These are phyloP conservation scores for Didymella glomerata DNA, from an alignment of 2,329 filamentous ascomycete species.

Conservation along the genomic window DNA sequence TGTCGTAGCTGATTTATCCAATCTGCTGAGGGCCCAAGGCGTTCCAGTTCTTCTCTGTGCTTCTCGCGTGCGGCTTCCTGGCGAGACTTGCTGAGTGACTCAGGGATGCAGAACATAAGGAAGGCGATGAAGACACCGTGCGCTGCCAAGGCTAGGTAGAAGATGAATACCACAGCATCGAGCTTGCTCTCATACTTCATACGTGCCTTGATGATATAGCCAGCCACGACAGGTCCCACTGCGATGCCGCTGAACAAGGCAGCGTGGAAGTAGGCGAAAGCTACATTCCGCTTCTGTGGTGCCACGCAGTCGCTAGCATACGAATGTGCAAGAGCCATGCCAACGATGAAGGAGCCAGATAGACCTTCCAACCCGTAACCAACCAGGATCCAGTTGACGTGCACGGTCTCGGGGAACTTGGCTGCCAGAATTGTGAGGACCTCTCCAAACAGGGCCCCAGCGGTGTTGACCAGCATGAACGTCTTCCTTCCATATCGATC, in stretches of 20 bases:
- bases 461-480: constrained; percentile 75
- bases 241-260: constrained; percentile 90
- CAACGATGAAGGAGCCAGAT: constrained; percentile 86
- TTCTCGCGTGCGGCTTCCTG: constrained; percentile 76
- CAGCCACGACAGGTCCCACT: constrained; percentile 81
- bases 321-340: constrained; percentile 79
- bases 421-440: constrained; percentile 80
- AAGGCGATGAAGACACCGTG: constrained; percentile 78
- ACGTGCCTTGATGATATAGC: constrained; percentile 73
- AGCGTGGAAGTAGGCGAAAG: constrained; percentile 89
- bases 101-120: constrained; percentile 76
- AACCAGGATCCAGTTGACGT: constrained; percentile 80
- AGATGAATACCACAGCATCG: constrained; percentile 78
- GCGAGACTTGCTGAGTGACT: constrained; percentile 79
- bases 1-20: constrained; percentile 56
- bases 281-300: constrained; percentile 79
- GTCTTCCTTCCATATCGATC: constrained; percentile 84
- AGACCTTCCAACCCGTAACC: constrained; percentile 83
- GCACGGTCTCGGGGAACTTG: constrained; percentile 73
- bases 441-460: constrained; percentile 78
- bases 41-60: constrained; percentile 57
- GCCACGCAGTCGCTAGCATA: constrained; percentile 91
- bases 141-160: constrained; percentile 79
- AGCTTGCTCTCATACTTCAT: constrained; percentile 60
- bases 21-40: constrained; percentile 47